Percentiles rank a stretch among this genome's conserved stretches.
phyloP scores from a whole-genome alignment of 139 green algal species.

The Chlamydomonas incerta region DNA sequence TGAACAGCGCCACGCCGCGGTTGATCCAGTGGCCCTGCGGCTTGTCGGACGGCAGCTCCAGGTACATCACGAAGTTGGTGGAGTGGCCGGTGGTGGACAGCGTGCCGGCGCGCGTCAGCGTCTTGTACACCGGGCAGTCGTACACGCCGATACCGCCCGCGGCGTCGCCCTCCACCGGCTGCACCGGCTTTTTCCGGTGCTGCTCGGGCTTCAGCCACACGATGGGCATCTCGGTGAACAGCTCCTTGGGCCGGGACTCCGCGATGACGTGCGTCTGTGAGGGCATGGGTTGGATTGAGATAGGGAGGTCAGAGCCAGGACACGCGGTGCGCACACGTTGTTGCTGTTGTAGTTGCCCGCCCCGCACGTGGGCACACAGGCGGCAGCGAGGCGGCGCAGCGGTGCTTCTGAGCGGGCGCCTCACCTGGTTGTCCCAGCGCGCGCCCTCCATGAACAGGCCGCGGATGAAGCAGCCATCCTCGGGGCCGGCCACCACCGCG shows the following conservation, averaged over 20 bases:
- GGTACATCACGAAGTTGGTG: constrained; percentile 90
- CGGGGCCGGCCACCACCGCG: constrained; percentile 49
- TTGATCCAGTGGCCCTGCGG: constrained; percentile 84
- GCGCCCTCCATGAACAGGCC: constrained; percentile 89
- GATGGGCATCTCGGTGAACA: constrained; percentile 89
- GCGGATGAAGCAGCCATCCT: constrained; percentile 86
- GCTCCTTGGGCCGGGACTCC: constrained; percentile 87
- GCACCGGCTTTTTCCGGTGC: constrained; percentile 57
- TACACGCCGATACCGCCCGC: constrained; percentile 62
- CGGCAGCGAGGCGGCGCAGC: too few species aligned
- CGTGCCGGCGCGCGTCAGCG: constrained; percentile 72
- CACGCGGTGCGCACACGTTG: too few species aligned
- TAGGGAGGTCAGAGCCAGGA: too few species aligned
- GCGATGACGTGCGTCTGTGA: constrained; percentile 63
- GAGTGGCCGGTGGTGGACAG: constrained; percentile 87
- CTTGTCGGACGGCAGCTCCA: constrained; percentile 79
- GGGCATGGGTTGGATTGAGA: neutral
- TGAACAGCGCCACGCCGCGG: constrained; percentile 83
- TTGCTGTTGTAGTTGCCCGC: too few species aligned
- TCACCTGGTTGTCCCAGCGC: constrained; percentile 61
- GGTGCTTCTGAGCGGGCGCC: too few species aligned
- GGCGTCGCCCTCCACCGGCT: neutral
- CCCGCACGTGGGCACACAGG: too few species aligned
- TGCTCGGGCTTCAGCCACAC: constrained; percentile 81
- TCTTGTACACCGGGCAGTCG: constrained; percentile 85